Conservation (phyloP, 148 eudicot species). For the Chenopodium suecicum region DNA sequence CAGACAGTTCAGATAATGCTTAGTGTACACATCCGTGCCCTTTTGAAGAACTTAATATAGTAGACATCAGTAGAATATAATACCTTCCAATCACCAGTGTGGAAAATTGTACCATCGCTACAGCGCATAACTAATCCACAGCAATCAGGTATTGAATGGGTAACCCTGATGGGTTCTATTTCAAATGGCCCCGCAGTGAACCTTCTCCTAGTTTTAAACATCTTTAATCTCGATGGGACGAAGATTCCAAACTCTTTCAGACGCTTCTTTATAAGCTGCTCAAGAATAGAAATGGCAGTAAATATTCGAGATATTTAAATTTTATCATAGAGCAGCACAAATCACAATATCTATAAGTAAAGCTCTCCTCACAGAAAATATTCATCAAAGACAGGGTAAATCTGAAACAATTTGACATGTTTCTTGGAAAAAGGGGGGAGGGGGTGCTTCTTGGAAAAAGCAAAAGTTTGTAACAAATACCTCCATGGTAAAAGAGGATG, state of each 20-base stretch:
- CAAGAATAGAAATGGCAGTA: conserved; percentile 19
- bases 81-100: conserved; percentile 99
- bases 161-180: conserved; percentile 90
- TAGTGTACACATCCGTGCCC: background rate
- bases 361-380: conserved; percentile 1
- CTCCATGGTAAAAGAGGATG: conserved; percentile 99
- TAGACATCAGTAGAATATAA: conserved; percentile 15
- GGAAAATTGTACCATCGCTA: conserved; percentile 94
- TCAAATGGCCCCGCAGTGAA: conserved; percentile 96
- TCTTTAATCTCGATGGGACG: conserved; percentile 85
- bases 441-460: background rate
- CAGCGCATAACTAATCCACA: conserved; percentile 95
- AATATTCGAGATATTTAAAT: background rate
- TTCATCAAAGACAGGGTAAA: background rate
- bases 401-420: background rate
- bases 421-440: background rate
- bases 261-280: conserved; percentile 91
- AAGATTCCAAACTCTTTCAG: conserved; percentile 93
- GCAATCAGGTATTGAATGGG: conserved; percentile 99
- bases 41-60: background rate
- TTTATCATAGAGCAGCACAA: background rate
- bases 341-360: background rate
- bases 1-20: conserved; percentile 2
- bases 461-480: conserved; percentile 34
- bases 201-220: conserved; percentile 63